A percentile compares a stretch with the other conserved stretches of the same genome.
phyloP scores from a whole-genome alignment of 2,329 filamentous ascomycete genomes.

The Pseudopyricularia javanii region DNA sequence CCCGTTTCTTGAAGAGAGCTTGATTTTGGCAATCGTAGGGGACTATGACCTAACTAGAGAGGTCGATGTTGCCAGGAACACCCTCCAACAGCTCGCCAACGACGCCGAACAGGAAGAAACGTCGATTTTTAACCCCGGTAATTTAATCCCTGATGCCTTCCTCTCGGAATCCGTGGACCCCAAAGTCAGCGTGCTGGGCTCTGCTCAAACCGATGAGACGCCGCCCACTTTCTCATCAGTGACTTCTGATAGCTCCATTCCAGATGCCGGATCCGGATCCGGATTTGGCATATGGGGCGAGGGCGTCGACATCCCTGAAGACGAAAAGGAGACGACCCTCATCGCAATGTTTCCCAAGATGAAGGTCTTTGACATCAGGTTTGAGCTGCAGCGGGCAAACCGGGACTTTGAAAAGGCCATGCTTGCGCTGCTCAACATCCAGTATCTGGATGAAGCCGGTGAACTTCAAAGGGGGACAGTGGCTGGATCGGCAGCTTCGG shows the following conservation, averaged over 20 bases:
- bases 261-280: background rate
- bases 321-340: constrained; percentile 53
- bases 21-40: constrained; percentile 61
- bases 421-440: constrained; percentile 69
- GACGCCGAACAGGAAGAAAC: constrained; percentile 56
- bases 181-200: background rate
- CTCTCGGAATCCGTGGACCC: constrained; percentile 1
- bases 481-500: constrained; percentile 48
- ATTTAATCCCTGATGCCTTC: constrained; percentile 32
- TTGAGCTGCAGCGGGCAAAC: constrained; percentile 54
- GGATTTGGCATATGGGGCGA: background rate
- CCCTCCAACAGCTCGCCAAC: constrained; percentile 53
- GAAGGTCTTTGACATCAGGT: constrained; percentile 50
- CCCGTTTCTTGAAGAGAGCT: constrained; percentile 62
- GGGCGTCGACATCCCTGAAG: constrained; percentile 22
- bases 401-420: constrained; percentile 59
- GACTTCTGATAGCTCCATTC: background rate
- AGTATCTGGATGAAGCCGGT: constrained; percentile 60
- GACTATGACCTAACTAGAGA: constrained; percentile 57
- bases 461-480: constrained; percentile 54
- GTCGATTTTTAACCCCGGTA: constrained; percentile 67
- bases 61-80: constrained; percentile 39
- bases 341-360: constrained; percentile 60
- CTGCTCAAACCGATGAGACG: background rate
- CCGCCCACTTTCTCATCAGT: background rate